A percentile compares a stretch with the other conserved stretches of the same genome.
These are phyloP conservation scores for Tetracladium setigerum DNA, from an alignment of 495 filamentous ascomycete species.

Conservation along the genomic window DNA sequence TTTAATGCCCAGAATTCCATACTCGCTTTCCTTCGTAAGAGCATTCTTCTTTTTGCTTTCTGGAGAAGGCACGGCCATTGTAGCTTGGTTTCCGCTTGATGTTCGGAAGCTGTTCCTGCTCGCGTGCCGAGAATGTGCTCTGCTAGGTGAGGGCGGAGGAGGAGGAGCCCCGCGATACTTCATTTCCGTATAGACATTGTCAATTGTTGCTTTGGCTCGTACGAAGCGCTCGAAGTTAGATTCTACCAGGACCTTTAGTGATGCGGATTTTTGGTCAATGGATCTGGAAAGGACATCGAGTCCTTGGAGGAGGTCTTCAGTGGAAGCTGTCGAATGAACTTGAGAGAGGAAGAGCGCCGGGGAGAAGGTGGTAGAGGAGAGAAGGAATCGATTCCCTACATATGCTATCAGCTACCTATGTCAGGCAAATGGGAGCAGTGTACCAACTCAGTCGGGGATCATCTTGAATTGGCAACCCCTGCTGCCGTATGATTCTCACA, in stretches of 20 bases:
- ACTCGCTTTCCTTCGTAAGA: conserved; percentile 86
- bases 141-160: conserved; percentile 27
- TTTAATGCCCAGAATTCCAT: conserved; percentile 86
- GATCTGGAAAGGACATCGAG: conserved; percentile 76
- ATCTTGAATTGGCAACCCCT: conserved; percentile 78
- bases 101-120: conserved; percentile 56
- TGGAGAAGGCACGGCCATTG: conserved; percentile 24
- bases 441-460: conserved; percentile 66
- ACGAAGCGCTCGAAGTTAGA: conserved; percentile 98
- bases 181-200: conserved; percentile 98
- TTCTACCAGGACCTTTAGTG: conserved; percentile 90
- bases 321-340: conserved; percentile 77
- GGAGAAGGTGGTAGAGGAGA: conserved; percentile 92
- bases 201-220: conserved; percentile 90
- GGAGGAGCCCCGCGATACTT: conserved; percentile 70
- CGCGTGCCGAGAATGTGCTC: conserved; percentile 49
- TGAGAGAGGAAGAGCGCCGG: conserved; percentile 87
- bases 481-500: conserved; percentile 65
- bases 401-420: conserved; percentile 1
- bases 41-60: conserved; percentile 73
- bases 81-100: conserved; percentile 33
- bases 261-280: conserved; percentile 95
- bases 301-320: conserved; percentile 67
- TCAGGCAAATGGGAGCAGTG: background rate
- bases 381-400: conserved; percentile 82